Base-by-base conservation (phyloP, 2,329 filamentous ascomycete genomes). In the Dothidotthia symphoricarpi region DNA sequence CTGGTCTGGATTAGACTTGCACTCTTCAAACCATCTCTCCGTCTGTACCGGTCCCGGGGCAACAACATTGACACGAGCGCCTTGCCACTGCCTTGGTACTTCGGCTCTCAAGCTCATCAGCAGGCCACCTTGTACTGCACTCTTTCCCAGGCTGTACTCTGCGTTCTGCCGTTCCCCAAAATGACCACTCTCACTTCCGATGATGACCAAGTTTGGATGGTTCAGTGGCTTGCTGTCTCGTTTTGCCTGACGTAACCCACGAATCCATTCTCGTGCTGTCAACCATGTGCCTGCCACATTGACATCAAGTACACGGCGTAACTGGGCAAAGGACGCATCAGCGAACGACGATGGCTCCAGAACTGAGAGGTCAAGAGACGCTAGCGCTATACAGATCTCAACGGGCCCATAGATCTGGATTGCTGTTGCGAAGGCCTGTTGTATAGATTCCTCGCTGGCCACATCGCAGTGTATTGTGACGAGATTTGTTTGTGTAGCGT, bases 31-130 rank as follows among this genome's bases (percentile, higher is more conserved):
- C 45, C 73, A 74, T 31, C 71, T 63, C 9, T 46, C 49, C 12
- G 72, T 75, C 37, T 70, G 64, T 1, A 75, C 71, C 4, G 70
- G 60, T 6, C 72, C 72, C 12, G 72, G 72, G 3, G 71, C 72
- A 16, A 75, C 61, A 7, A 68, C 69, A 49, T 74, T 75, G 15
- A 75, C 67, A 32, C 71, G 63, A 16, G 67, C 64, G n/a, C 53
- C 49, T 16, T 48, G 45, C 40, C 58, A 67, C 15, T 70, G 62
- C 41, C 63, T 59, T 25, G 61, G 60, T 4, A 64, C 67, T 44
- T 74, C 72, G 7, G 59, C 62, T 31, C 65, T 64, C 36, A 75
- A 48, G 30, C 63, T 69, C 39, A 63, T 59, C 34, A 75, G 50
- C 17, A 75, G 45, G 3, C 72, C 71, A 22, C 54, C 57, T 45